Base-by-base conservation (phyloP, 192 early-diverging fungal species). In the Gigaspora rosea region DNA sequence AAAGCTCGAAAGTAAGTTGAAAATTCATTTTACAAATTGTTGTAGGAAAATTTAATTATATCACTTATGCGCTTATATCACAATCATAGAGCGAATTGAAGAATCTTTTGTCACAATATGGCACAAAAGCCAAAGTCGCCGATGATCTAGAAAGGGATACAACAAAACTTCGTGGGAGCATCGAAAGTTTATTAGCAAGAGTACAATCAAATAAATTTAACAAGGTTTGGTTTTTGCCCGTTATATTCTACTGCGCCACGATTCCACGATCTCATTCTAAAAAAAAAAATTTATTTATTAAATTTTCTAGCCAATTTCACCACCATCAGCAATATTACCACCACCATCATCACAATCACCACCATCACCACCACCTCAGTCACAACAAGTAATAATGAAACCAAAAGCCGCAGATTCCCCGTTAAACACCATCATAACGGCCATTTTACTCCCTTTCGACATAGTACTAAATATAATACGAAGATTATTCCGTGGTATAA, bases 101-200 rank as follows among this genome's bases (percentile, higher is more conserved):
- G 49, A 20, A 11, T 16, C 57, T 76, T 16, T 13, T 76, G 9
- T 46, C 9, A 49, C 54, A 65, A 51, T 76, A 27, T 41, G 74
- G 61, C 18, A 15, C 74, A 27, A 62, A 76, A 47, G 47, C 74
- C 6, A 64, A 51, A 65, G 47, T 35, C 13, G 33, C 32, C 0
- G 74, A 76, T 18, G 74, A 65, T 10, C 32, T 76, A 52, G 63
- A 76, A 16, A 49, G 27, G 16, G 61, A 76, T 22, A 2, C 62
- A 51, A 16, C 41, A 1, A 16, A 15, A 52, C 2, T 76, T 52
- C 58, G 35, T 1, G 22, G 33, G 4, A 76, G 35, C 2, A 76
- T 76, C 27, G 6, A 11, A 35, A 49, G 50, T 47, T 36, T 76
- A 6, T 46, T 59, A n/a, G 3, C 57, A 58, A 74, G 18, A 50